phyloP scores from a whole-genome alignment of 371 early-diverging fungal genomes.

The Mortierella sp. region DNA sequence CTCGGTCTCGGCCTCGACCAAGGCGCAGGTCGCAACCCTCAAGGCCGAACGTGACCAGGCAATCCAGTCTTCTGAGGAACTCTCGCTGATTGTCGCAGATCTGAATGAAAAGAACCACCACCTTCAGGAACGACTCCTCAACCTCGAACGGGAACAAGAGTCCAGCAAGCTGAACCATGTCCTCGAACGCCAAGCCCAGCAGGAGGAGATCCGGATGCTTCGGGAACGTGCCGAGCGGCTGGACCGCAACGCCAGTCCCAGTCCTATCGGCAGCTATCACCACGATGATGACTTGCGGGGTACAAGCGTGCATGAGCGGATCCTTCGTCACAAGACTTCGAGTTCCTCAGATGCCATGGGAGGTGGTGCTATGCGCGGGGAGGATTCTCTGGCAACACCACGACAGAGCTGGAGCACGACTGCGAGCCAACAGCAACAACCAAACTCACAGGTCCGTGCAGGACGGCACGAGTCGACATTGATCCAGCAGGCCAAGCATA shows the following conservation, averaged over 20 bases:
- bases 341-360: slow-evolving; percentile 30
- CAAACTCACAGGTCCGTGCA: slow-evolving; percentile 15
- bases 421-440: slow-evolving; percentile 14
- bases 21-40: slow-evolving; percentile 36
- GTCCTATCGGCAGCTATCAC: slow-evolving; percentile 24
- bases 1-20: not conserved
- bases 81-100: slow-evolving; percentile 45
- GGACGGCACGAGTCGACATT: slow-evolving; percentile 52
- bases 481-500: slow-evolving; percentile 52
- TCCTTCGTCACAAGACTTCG: slow-evolving; percentile 32
- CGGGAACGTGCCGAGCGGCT: slow-evolving; percentile 48
- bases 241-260: slow-evolving; percentile 51
- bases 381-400: slow-evolving; percentile 49
- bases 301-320: slow-evolving; percentile 19
- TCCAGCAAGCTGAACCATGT: slow-evolving; percentile 57
- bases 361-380: slow-evolving; percentile 10
- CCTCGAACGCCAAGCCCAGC: slow-evolving; percentile 38
- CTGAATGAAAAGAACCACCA: slow-evolving; percentile 53
- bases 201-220: slow-evolving; percentile 35
- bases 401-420: slow-evolving; percentile 55
- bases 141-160: slow-evolving; percentile 58
- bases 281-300: slow-evolving; percentile 27
- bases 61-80: slow-evolving; percentile 46
- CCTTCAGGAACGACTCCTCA: slow-evolving; percentile 56
- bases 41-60: slow-evolving; percentile 54